phyloP scores from a whole-genome alignment of 768 basidiomycete species.

The Termitomyces titanicus region DNA sequence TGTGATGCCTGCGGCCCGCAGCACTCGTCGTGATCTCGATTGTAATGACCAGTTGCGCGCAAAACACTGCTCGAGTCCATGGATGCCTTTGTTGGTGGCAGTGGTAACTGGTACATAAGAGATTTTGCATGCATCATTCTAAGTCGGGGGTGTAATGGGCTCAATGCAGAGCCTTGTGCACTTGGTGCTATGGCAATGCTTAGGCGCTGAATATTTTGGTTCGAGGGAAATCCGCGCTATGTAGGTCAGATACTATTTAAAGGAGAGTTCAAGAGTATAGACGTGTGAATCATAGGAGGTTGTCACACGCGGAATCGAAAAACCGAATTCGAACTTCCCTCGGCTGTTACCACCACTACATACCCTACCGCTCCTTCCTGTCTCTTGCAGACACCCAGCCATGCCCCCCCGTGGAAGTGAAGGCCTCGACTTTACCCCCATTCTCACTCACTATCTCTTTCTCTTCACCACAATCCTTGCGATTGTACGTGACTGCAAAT shows the following conservation, averaged over 20 bases:
- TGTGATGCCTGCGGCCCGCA: neutral
- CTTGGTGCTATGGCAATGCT: too few relatives aligned
- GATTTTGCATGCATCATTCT: too few relatives aligned
- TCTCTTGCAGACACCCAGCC: slow-evolving; percentile 4
- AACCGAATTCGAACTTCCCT: neutral
- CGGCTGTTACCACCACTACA: neutral
- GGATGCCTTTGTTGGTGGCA: too few relatives aligned
- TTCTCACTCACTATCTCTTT: slow-evolving; percentile 89
- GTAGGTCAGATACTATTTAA: too few relatives aligned
- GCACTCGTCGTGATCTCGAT: neutral
- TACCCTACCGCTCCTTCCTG: slow-evolving; percentile 2
- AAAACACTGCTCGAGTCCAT: too few relatives aligned
- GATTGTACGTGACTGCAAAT: slow-evolving; percentile 46
- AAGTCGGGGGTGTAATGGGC: too few relatives aligned
- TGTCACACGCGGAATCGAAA: slow-evolving; percentile 9
- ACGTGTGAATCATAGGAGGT: neutral
- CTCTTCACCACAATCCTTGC: slow-evolving; percentile 83
- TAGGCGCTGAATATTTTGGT: too few relatives aligned
- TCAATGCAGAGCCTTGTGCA: too few relatives aligned
- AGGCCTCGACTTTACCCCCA: slow-evolving; percentile 84
- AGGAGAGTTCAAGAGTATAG: neutral
- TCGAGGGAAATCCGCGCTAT: too few relatives aligned
- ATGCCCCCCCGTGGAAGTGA: slow-evolving; percentile 57
- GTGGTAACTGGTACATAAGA: too few relatives aligned
- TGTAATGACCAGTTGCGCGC: too few relatives aligned